Evolutionary conservation across 768 basidiomycete species (phyloP).

Genomic region (Collybiopsis luxurians): DNA sequence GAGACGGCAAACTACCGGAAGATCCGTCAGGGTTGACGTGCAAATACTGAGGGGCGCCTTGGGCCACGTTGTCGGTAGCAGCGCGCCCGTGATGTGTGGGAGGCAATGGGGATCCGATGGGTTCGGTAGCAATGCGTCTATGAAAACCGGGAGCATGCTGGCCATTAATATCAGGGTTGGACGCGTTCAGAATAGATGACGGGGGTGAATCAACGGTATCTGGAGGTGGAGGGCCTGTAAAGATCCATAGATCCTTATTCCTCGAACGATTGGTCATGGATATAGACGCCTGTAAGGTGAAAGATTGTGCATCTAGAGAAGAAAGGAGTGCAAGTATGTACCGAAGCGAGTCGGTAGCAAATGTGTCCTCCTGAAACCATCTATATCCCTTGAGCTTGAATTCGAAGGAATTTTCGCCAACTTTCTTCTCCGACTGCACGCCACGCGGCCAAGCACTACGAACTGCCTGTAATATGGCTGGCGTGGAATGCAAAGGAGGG

Average conservation of each 20-base stretch:
- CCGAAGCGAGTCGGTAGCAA: conserved; percentile 67
- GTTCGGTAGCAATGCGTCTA: conserved; percentile 35
- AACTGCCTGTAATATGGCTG: conserved; percentile 78
- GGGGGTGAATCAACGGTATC: conserved; percentile 32
- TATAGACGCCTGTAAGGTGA: conserved; percentile 65
- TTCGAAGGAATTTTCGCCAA: conserved; percentile 69
- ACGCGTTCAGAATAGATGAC: conserved; percentile 22
- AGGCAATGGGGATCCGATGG: conserved; percentile 11
- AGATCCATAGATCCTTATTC: conserved; percentile 77
- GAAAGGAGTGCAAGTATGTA: conserved; percentile 67
- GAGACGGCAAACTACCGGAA: conserved; percentile 25
- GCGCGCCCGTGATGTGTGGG: conserved; percentile 29
- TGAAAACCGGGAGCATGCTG: conserved; percentile 25
- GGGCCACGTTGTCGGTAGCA: conserved; percentile 24
- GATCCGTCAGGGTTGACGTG: neutral
- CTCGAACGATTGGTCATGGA: conserved; percentile 71
- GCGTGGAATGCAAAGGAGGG: conserved; percentile 74
- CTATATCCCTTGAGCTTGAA: conserved; percentile 82
- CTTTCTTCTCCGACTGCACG: conserved; percentile 74
- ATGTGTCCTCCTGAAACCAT: conserved; percentile 81
- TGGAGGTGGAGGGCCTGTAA: conserved; percentile 49
- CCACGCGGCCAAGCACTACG: conserved; percentile 78
- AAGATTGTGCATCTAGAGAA: conserved; percentile 66
- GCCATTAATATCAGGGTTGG: conserved; percentile 9
- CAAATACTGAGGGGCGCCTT: neutral